Conservation (phyloP, 805 yeast species). For the Barnettozyma pratensis region DNA sequence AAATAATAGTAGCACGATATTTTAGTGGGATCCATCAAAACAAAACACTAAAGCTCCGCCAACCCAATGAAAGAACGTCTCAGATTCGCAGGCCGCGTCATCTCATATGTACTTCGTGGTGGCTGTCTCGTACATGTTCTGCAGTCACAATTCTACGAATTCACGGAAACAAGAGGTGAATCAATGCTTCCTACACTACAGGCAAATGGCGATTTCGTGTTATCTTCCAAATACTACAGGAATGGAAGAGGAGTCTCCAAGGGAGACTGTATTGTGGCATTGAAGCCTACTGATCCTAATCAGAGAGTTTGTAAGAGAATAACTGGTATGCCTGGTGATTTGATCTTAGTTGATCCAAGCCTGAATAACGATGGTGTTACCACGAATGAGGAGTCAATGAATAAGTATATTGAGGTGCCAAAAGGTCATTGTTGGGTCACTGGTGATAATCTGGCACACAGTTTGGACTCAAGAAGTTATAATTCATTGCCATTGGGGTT, state of each 20-base stretch:
- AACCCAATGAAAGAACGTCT: constrained; percentile 13
- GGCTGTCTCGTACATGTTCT: constrained; percentile 65
- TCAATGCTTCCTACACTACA: constrained; percentile 92
- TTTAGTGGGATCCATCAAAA: too few relatives aligned
- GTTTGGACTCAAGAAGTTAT: constrained; percentile 85
- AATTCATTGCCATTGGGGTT: constrained; percentile 87
- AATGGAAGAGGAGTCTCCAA: constrained; percentile 60
- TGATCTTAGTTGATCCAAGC: constrained; percentile 76
- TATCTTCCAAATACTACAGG: constrained; percentile 59
- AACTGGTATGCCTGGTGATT: constrained; percentile 95
- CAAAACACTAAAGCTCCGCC: neutral
- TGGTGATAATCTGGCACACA: constrained; percentile 86
- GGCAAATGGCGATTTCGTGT: constrained; percentile 70
- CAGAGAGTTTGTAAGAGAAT: constrained; percentile 88
- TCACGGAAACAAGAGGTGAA: constrained; percentile 83
- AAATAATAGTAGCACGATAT: too few relatives aligned
- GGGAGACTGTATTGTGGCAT: constrained; percentile 87
- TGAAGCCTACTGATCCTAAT: constrained; percentile 84
- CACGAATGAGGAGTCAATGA: constrained; percentile 22
- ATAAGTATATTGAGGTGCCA: constrained; percentile 70
- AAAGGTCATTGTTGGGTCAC: constrained; percentile 97
- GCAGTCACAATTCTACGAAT: constrained; percentile 63
- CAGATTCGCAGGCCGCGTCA: constrained; percentile 19
- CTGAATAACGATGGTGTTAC: constrained; percentile 26
- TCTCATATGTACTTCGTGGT: constrained; percentile 35